phyloP scores from a whole-genome alignment of 73 alveolate genomes.

The Diophrys appendiculata region DNA sequence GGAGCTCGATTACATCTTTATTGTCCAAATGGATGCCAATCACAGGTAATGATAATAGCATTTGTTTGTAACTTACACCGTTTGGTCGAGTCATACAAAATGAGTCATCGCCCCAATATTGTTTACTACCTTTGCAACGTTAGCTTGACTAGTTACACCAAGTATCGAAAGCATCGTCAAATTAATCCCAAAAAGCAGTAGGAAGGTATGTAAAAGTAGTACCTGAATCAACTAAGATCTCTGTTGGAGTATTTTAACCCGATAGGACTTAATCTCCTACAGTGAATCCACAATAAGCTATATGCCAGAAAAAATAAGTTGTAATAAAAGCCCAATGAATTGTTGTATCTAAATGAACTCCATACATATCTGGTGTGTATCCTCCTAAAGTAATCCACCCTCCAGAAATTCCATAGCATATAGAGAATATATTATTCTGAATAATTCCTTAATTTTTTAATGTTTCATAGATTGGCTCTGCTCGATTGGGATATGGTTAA shows the following conservation, averaged over 20 bases:
- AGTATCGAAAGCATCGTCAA: background rate
- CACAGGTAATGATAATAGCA: background rate
- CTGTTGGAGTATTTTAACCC: background rate
- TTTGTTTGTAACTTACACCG: background rate
- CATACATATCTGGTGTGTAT: background rate
- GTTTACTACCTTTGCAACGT: background rate
- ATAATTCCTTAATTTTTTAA: background rate
- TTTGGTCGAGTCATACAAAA: background rate
- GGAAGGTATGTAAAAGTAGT: background rate
- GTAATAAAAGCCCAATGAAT: background rate
- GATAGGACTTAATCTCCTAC: background rate
- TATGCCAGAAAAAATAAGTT: background rate
- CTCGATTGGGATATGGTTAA: background rate
- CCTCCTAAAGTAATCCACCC: background rate
- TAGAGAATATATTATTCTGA: background rate
- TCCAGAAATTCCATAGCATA: background rate
- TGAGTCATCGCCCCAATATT: too few relatives aligned
- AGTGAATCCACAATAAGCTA: background rate
- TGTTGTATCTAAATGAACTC: background rate
- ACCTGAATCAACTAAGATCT: background rate
- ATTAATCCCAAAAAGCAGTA: background rate
- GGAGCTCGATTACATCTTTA: background rate
- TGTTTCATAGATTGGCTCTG: background rate
- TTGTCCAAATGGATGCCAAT: background rate
- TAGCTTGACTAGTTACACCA: background rate